These are phyloP conservation scores for Arthrobotrys entomopaga DNA, from an alignment of 2,329 filamentous ascomycete genomes.

Conservation along the genomic window DNA sequence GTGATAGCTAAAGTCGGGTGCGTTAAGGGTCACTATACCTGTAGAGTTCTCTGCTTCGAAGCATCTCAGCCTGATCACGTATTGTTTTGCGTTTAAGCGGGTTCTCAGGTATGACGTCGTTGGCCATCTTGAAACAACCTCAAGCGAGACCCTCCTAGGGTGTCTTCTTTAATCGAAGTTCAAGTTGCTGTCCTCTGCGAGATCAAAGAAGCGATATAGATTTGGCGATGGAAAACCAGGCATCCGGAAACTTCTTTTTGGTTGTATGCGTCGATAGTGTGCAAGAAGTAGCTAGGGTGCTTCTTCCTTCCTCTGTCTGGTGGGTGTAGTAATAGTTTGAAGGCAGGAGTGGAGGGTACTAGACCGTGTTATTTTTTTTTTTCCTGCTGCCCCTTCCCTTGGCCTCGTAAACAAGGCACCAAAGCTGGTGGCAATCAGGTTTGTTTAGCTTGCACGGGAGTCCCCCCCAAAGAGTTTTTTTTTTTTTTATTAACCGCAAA, in stretches of 20 bases:
- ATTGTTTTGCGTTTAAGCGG: slow-evolving; percentile 46
- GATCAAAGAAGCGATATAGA: slow-evolving; percentile 34
- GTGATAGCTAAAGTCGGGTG: not conserved
- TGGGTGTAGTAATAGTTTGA: slow-evolving; percentile 5
- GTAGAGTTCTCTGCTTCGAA: slow-evolving; percentile 48
- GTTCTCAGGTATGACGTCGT: slow-evolving; percentile 46
- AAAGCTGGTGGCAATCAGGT: slow-evolving; percentile 40
- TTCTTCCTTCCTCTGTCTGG: slow-evolving; percentile 6
- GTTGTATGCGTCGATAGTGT: slow-evolving; percentile 25
- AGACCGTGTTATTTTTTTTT: slow-evolving; percentile 22
- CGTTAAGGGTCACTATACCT: slow-evolving; percentile 22
- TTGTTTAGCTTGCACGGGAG: slow-evolving; percentile 15
- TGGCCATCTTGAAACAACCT: slow-evolving; percentile 48
- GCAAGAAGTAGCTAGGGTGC: slow-evolving; percentile 19
- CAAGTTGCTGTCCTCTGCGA: slow-evolving; percentile 38
- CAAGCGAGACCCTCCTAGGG: slow-evolving; percentile 35
- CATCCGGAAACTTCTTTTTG: slow-evolving; percentile 37
- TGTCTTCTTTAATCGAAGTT: slow-evolving; percentile 30
- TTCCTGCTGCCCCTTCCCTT: slow-evolving; percentile 27
- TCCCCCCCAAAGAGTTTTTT: slow-evolving; percentile 8
- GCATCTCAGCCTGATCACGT: slow-evolving; percentile 34
- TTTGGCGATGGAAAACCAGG: slow-evolving; percentile 16
- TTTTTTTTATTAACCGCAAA: slow-evolving; percentile 9
- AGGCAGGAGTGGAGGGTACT: too few species aligned
- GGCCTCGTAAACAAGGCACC: slow-evolving; percentile 54